phyloP scores from a whole-genome alignment of 192 early-diverging fungal genomes.

The Backusella australiensis region DNA sequence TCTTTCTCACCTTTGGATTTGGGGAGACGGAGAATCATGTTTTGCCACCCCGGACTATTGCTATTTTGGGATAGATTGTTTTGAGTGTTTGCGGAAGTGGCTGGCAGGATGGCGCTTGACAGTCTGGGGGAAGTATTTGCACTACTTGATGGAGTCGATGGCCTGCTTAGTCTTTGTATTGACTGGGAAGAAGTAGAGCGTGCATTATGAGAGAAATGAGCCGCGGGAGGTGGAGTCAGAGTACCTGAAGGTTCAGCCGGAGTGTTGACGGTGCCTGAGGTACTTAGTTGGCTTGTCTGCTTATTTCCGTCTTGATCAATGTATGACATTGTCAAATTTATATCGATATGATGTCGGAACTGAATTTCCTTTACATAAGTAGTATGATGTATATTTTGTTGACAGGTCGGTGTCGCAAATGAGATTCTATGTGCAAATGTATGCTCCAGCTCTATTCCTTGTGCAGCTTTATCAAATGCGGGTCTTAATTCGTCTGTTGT shows the following conservation, averaged over 20 bases:
- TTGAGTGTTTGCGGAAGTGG: not conserved
- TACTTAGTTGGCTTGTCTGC: not conserved
- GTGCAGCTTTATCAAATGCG: conserved; percentile 5
- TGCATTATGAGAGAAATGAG: not conserved
- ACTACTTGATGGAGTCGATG: not conserved
- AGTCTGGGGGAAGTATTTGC: not conserved
- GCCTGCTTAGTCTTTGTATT: not conserved
- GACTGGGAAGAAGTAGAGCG: not conserved
- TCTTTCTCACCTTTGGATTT: conserved; percentile 10
- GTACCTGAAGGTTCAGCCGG: not conserved
- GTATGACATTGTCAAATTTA: conserved; percentile 24
- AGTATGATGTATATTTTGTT: conserved; percentile 26
- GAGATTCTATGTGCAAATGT: conserved; percentile 19
- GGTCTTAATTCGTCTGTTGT: not conserved
- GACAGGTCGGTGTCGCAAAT: conserved; percentile 29
- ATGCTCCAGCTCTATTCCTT: conserved; percentile 13
- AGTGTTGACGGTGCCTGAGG: not conserved
- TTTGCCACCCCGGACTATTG: conserved; percentile 2
- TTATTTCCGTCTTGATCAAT: conserved; percentile 5
- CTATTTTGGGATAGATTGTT: not conserved
- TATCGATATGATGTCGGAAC: conserved; percentile 25
- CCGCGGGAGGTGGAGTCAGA: conserved; percentile 5
- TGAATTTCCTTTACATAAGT: conserved; percentile 29
- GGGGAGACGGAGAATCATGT: conserved; percentile 11
- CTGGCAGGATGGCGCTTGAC: not conserved